phyloP scores from a whole-genome alignment of 441 rosid species.

The Geranium incanum region DNA sequence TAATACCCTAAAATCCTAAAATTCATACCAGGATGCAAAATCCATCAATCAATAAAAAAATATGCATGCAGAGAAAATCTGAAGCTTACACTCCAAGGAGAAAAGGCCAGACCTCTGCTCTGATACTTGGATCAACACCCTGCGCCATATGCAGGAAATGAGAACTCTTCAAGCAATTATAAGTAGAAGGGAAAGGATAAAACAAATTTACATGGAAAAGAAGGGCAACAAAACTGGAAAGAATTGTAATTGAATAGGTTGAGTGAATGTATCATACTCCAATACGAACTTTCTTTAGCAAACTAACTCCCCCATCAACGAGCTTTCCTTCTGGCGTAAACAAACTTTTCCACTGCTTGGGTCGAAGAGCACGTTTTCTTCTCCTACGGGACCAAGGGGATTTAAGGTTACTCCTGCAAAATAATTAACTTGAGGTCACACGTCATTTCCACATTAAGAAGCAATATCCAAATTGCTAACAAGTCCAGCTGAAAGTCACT shows the following conservation, averaged over 20 bases:
- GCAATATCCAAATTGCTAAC: neutral
- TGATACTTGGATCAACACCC: slow-evolving; percentile 9
- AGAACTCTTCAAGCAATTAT: neutral
- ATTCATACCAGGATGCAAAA: neutral
- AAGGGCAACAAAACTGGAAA: neutral
- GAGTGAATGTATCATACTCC: slow-evolving; percentile 35
- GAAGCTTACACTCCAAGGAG: slow-evolving; percentile 7
- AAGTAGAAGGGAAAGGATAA: neutral
- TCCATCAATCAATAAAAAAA: neutral
- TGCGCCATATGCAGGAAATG: neutral
- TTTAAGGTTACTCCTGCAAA: slow-evolving; percentile 50
- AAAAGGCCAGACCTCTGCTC: slow-evolving; percentile 7
- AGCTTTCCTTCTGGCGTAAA: slow-evolving; percentile 67
- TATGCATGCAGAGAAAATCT: neutral
- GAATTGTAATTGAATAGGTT: neutral
- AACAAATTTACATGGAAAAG: neutral
- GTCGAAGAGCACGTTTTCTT: slow-evolving; percentile 72
- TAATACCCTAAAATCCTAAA: neutral
- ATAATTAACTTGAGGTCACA: slow-evolving; percentile 16
- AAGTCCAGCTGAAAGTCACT: neutral
- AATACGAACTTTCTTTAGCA: slow-evolving; percentile 80
- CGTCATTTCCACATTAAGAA: neutral
- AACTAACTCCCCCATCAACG: slow-evolving; percentile 62
- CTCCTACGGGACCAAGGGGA: slow-evolving; percentile 86
- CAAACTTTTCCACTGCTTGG: slow-evolving; percentile 61